These are phyloP conservation scores for Nicotiana tomentosiformis DNA, from an alignment of 257 asterid species.

Conservation along the genomic window DNA sequence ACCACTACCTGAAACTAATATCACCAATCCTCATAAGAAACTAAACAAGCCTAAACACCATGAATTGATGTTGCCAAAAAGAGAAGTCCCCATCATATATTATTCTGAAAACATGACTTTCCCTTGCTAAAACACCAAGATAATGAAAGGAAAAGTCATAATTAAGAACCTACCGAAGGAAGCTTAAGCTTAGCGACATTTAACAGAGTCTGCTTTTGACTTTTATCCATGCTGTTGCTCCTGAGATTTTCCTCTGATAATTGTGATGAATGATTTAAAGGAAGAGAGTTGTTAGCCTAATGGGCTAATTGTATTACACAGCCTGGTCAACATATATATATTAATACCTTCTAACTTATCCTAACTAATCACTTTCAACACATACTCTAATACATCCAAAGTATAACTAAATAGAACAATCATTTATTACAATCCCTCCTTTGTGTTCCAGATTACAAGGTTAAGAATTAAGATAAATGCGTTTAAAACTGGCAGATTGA, in stretches of 20 bases:
- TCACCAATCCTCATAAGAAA: background rate
- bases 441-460: background rate
- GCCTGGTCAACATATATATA: conserved; percentile 4
- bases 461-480: background rate
- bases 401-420: background rate
- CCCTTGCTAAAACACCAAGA: background rate
- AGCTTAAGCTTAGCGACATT: conserved; percentile 23
- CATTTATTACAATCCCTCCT: background rate
- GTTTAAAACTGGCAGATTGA: background rate
- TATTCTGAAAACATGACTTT: background rate
- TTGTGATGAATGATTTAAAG: background rate
- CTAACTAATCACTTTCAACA: background rate
- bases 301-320: background rate
- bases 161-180: conserved; percentile 16
- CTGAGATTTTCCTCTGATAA: background rate
- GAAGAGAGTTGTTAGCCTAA: conserved; percentile 1
- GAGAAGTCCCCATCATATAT: background rate
- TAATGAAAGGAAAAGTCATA: too few species aligned
- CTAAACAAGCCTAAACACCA: background rate
- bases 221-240: conserved; percentile 11
- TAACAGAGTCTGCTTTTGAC: conserved; percentile 10
- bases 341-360: background rate
- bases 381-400: background rate
- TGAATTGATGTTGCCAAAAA: background rate
- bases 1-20: conserved; percentile 32